Evolutionary conservation across 202 grass and related monocot species (phyloP), one percentile per base, ranked within the genome.

Genomic region (Dendrocalamus latiflorus): DNA sequence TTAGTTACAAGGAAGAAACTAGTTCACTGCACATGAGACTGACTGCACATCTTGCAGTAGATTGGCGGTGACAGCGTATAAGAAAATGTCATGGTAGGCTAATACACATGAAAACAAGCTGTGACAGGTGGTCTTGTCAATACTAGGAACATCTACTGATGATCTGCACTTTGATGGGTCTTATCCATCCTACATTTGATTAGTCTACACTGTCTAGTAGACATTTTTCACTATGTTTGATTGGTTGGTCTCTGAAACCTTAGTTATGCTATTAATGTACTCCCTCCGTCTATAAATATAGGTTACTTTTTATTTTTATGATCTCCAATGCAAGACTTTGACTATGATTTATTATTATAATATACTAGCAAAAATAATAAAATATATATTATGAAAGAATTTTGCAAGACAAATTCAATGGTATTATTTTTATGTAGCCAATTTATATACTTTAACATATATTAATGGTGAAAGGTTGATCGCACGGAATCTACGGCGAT

Each of bases 1-100:
- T 79, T 72, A 36, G 14, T 53, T 85, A 69, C 41, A 42, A 28
- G 43, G 44, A 55, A 33, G 24, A 74, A 43, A 74, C 2, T 58
- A 53, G 69, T 69, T 77, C 65, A 77, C 56, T 71, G 44, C 56
- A 81, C 44, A 64, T 76, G 62, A 66, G 15, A 30, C 49, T 28
- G 10, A 39, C 49, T 48, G 0, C 21, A 60, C 18, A 82, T 69
- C 87, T 76, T 76, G 21, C 63, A n/a, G 16, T 81, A 84, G 53
- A 75, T 76, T 75, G 70, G 17, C 41, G 47, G 24, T 17, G 60
- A 15, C 30, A 79, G 41, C 17, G n/a, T 67, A 38, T 47, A 75
- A 28, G 49, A 10, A 44, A 45, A 76, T 75, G 21, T 6, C 65
- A 71, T 60, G 66, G 53, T 37, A 80, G 65, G 25, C 18, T 20